These are phyloP conservation scores for Taphrina communis DNA, from an alignment of 1,139 yeast species.

Conservation along the genomic window DNA sequence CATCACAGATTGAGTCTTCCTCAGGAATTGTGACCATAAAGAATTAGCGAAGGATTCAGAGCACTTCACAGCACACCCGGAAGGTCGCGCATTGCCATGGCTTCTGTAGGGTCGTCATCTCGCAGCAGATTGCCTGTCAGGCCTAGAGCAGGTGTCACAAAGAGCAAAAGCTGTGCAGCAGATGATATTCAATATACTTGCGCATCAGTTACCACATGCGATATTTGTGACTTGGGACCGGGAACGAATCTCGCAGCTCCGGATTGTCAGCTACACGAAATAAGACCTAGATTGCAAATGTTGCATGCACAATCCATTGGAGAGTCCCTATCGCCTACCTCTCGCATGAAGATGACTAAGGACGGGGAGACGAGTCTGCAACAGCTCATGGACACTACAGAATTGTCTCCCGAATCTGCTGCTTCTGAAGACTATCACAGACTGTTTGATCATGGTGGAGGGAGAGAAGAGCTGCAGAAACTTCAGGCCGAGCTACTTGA, in stretches of 20 bases:
- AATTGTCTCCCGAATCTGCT: too few relatives aligned
- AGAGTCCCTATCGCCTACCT: too few relatives aligned
- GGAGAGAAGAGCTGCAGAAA: not conserved
- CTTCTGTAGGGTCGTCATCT: not conserved
- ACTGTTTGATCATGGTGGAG: too few relatives aligned
- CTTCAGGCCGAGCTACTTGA: constrained; percentile 10
- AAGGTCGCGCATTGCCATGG: not conserved
- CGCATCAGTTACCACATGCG: not conserved
- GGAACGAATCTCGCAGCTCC: not conserved
- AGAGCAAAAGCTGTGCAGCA: not conserved
- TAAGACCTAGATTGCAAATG: too few relatives aligned
- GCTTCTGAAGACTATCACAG: too few relatives aligned
- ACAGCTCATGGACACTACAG: too few relatives aligned
- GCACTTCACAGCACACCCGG: too few relatives aligned
- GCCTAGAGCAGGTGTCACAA: not conserved
- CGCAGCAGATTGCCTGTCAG: not conserved
- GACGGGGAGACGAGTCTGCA: too few relatives aligned
- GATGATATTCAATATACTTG: not conserved
- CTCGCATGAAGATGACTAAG: too few relatives aligned
- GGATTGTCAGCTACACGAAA: not conserved
- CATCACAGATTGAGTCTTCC: too few relatives aligned
- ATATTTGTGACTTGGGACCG: not conserved
- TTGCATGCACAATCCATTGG: not conserved
- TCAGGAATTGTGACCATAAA: too few relatives aligned
- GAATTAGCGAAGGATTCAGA: too few relatives aligned